Conservation (phyloP, 2,329 filamentous ascomycete genomes). For the Herpotrichia juniperi region DNA sequence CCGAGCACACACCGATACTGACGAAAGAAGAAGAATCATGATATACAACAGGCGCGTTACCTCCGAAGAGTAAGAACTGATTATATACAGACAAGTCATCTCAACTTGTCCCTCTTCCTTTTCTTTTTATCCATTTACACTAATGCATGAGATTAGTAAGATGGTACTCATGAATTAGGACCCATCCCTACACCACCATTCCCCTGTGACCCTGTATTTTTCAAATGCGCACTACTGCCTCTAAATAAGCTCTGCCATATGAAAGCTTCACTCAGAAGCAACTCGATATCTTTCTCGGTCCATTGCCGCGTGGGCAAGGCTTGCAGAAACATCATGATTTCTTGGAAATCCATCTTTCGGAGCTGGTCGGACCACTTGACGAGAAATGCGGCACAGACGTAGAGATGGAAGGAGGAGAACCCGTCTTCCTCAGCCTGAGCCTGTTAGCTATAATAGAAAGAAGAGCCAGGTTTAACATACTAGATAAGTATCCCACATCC, state of each 20-base stretch:
- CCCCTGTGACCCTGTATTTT: constrained; percentile 43
- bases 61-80: background rate
- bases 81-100: constrained; percentile 14
- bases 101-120: background rate
- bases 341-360: constrained; percentile 96
- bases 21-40: no score
- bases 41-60: background rate
- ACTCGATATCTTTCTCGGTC: constrained; percentile 98
- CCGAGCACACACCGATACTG: no score
- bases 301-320: constrained; percentile 89
- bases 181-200: constrained; percentile 46
- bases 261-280: constrained; percentile 93
- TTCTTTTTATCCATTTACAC: background rate
- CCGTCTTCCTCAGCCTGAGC: constrained; percentile 92
- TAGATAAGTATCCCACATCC: constrained; percentile 99
- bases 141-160: background rate
- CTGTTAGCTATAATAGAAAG: constrained; percentile 16
- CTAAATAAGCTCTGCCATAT: constrained; percentile 99
- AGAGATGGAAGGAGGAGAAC: constrained; percentile 97
- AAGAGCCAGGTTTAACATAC: constrained; percentile 58
- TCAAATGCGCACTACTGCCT: constrained; percentile 87
- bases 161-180: constrained; percentile 36
- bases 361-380: constrained; percentile 98
- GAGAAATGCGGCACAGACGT: constrained; percentile 95
- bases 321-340: constrained; percentile 99